phyloP scores from a whole-genome alignment of 2,329 filamentous ascomycete species.

The Penicillium sp. region DNA sequence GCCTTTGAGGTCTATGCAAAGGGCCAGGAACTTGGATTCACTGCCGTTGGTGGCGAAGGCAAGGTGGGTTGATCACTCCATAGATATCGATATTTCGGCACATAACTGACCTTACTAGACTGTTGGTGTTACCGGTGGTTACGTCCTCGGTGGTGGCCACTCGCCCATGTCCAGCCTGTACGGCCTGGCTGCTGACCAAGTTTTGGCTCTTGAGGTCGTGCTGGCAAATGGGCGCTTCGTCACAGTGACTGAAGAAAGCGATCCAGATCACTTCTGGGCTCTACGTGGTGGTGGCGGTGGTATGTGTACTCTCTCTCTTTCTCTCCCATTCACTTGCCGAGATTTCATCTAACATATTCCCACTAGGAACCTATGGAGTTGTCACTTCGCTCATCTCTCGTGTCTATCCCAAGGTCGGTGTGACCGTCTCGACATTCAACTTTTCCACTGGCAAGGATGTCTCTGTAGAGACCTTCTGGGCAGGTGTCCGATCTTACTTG shows the following conservation, averaged over 20 bases:
- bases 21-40: slow-evolving; percentile 35
- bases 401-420: slow-evolving; percentile 25
- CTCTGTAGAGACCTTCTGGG: slow-evolving; percentile 27
- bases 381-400: slow-evolving; percentile 28
- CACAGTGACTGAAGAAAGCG: slow-evolving; percentile 32
- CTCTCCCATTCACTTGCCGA: not conserved
- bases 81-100: not conserved
- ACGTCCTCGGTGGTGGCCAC: slow-evolving; percentile 60
- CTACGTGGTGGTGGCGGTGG: slow-evolving; percentile 33
- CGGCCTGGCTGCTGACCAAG: slow-evolving; percentile 47
- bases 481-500: slow-evolving; percentile 27
- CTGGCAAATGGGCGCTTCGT: slow-evolving; percentile 25
- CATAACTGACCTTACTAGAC: slow-evolving; percentile 26
- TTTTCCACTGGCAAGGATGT: slow-evolving; percentile 23
- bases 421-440: slow-evolving; percentile 27
- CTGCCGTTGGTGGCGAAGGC: slow-evolving; percentile 20
- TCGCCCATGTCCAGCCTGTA: slow-evolving; percentile 51
- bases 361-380: slow-evolving; percentile 29
- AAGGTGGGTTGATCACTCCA: slow-evolving; percentile 1
- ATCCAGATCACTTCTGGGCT: slow-evolving; percentile 63
- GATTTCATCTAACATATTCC: not conserved
- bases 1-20: slow-evolving; percentile 18
- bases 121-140: slow-evolving; percentile 60
- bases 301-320: not conserved
- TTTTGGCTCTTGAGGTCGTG: slow-evolving; percentile 26